Evolutionary conservation across 192 early-diverging fungal genomes (phyloP).

Genomic region (Coemansia sp.): DNA sequence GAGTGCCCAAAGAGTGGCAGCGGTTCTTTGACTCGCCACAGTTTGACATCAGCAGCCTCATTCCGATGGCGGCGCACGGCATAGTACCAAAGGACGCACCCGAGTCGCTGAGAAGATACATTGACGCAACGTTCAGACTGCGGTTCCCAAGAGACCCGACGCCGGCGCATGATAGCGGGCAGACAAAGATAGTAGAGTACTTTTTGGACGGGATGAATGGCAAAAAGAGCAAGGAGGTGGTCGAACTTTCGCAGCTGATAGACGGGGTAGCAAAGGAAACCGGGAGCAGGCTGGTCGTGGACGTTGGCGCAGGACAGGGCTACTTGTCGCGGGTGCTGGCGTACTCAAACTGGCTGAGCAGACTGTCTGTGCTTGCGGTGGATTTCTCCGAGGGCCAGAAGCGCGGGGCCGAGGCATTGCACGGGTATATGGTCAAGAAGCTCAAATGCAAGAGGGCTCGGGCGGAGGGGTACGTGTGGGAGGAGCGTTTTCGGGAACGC

Average conservation of each 20-base stretch:
- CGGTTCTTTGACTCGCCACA: slow-evolving; percentile 20
- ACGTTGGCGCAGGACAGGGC: slow-evolving; percentile 53
- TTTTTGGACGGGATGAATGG: slow-evolving; percentile 49
- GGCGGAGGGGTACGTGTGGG: slow-evolving; percentile 28
- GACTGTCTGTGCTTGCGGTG: slow-evolving; percentile 31
- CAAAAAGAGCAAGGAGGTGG: slow-evolving; percentile 51
- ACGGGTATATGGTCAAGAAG: slow-evolving; percentile 21
- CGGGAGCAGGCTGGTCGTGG: slow-evolving; percentile 28
- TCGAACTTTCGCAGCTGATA: slow-evolving; percentile 37
- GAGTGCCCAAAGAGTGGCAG: slow-evolving; percentile 41
- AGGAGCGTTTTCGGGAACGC: slow-evolving; percentile 8
- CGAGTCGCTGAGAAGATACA: slow-evolving; percentile 29
- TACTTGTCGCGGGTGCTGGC: slow-evolving; percentile 49
- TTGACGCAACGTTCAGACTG: slow-evolving; percentile 26
- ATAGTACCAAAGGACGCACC: slow-evolving; percentile 15
- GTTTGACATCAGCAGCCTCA: slow-evolving; percentile 22
- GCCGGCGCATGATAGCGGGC: not conserved
- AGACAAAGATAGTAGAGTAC: slow-evolving; percentile 12
- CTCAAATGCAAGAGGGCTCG: slow-evolving; percentile 21
- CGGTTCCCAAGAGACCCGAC: slow-evolving; percentile 23
- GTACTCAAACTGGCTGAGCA: slow-evolving; percentile 16
- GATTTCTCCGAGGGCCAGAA: slow-evolving; percentile 40
- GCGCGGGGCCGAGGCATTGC: slow-evolving; percentile 35
- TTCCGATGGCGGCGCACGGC: slow-evolving; percentile 34
- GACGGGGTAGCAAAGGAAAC: slow-evolving; percentile 14